Conservation (phyloP, 345 rosid genomes). For the Leavenworthia alabamica region DNA sequence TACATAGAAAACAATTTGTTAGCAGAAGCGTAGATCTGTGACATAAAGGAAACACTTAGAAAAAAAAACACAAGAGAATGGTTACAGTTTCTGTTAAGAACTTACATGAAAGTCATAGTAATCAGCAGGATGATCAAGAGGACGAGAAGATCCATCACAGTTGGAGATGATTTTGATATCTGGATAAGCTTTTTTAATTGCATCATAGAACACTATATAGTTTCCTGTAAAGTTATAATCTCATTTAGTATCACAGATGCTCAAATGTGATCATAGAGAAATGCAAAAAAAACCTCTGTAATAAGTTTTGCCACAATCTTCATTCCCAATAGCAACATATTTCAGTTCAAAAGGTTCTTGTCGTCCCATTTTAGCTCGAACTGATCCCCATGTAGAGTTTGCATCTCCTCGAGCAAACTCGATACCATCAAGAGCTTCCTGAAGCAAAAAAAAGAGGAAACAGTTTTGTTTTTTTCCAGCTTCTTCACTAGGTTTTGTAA, state of each 20-base stretch:
- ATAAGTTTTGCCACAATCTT: constrained; percentile 81
- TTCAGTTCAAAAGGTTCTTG: constrained; percentile 81
- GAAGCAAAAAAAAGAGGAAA: constrained; percentile 17
- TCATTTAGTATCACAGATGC: no score
- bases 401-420: constrained; percentile 82
- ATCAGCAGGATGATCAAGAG: constrained; percentile 84
- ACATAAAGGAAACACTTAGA: no score
- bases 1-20: constrained; percentile 55
- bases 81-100: no score
- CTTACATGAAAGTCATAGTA: constrained; percentile 80
- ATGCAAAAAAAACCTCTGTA: constrained; percentile 69
- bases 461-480: not conserved
- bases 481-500: not conserved
- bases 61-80: no score
- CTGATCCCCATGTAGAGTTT: constrained; percentile 76
- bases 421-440: constrained; percentile 95
- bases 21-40: constrained; percentile 81
- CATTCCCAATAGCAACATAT: constrained; percentile 92
- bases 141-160: constrained; percentile 77
- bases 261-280: no score
- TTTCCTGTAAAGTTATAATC: no score
- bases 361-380: constrained; percentile 91
- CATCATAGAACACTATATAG: constrained; percentile 81
- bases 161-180: constrained; percentile 86
- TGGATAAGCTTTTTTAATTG: constrained; percentile 67